Percentiles rank a stretch among this genome's conserved stretches.
Conservation (phyloP, 129 eudicot species). For the Centaurea solstitialis region DNA sequence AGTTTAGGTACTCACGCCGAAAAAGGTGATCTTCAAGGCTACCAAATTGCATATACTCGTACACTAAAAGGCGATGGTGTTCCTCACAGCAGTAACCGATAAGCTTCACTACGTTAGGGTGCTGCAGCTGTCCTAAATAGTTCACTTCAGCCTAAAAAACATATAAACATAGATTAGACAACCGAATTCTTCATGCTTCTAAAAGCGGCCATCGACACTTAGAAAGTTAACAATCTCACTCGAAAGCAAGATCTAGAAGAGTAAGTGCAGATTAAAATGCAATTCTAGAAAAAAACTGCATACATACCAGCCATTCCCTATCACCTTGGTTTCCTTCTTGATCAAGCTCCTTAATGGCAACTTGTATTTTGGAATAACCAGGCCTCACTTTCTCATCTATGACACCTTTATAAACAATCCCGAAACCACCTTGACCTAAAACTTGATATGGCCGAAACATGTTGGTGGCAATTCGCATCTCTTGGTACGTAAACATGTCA, state of each 20-base stretch:
- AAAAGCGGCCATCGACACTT: no score
- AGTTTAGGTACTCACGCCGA: constrained; percentile 56
- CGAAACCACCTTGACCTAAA: constrained; percentile 97
- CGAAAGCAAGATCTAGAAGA: no score
- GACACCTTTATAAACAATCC: constrained; percentile 86
- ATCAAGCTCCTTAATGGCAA: constrained; percentile 93
- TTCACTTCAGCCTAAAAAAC: constrained; percentile 85
- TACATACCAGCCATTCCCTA: constrained; percentile 94
- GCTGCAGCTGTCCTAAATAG: constrained; percentile 82
- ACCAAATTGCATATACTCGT: constrained; percentile 93
- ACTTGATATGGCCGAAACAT: constrained; percentile 75
- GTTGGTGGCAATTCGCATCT: constrained; percentile 86
- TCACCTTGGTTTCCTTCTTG: constrained; percentile 91
- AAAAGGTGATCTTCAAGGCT: constrained; percentile 88
- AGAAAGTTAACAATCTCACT: no score
- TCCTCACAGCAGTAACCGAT: constrained; percentile 96
- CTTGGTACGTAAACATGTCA: constrained; percentile 84
- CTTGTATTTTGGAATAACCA: constrained; percentile 62
- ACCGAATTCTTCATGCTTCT: background rate
- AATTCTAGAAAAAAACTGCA: background rate
- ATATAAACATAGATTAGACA: constrained; percentile 11
- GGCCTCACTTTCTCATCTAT: constrained; percentile 79
- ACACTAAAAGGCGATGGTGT: constrained; percentile 85
- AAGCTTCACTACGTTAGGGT: constrained; percentile 89
- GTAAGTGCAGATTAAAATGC: background rate